A percentile compares a stretch with the other conserved stretches of the same genome.
Evolutionary conservation across 2,329 filamentous ascomycete genomes (phyloP).

Genomic region (Penicillium sp.): DNA sequence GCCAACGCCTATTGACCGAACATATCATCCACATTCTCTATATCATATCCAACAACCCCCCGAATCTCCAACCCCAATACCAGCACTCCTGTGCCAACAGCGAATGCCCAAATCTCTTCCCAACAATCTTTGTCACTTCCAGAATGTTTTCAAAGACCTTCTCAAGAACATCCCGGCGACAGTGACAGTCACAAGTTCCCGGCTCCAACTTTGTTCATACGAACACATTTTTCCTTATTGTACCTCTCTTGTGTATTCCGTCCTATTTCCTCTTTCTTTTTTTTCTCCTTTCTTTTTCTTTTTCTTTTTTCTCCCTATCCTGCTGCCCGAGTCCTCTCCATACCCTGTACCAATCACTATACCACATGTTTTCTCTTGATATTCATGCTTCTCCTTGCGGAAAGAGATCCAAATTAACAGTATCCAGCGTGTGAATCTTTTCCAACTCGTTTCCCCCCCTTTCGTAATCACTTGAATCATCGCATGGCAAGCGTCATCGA

Average conservation of each 20-base stretch:
- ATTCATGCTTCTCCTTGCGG: constrained; percentile 9
- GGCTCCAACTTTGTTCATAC: constrained; percentile 2
- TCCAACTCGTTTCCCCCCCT: neutral
- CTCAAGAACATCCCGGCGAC: neutral
- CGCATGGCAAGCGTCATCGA: too few relatives aligned
- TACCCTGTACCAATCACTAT: constrained; percentile 32
- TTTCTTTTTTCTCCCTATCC: neutral
- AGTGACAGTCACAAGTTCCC: neutral
- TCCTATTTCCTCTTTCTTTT: constrained; percentile 1
- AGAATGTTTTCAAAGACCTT: neutral
- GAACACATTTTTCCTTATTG: constrained; percentile 3
- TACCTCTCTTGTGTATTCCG: constrained; percentile 2
- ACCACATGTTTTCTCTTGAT: constrained; percentile 22
- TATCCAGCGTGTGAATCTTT: constrained; percentile 3
- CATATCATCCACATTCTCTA: constrained; percentile 15
- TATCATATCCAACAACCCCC: constrained; percentile 5
- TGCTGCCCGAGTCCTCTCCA: constrained; percentile 9
- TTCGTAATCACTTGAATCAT: neutral
- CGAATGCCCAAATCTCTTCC: neutral
- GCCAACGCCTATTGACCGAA: constrained; percentile 6
- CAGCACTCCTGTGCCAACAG: constrained; percentile 8
- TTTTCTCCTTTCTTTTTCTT: neutral
- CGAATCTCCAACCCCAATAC: constrained; percentile 2
- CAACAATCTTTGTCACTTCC: constrained; percentile 4
- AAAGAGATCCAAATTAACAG: constrained; percentile 11